A percentile compares a stretch with the other conserved stretches of the same genome.
Conservation (phyloP, 2,329 filamentous ascomycete genomes). For the Nectriaceae sp. region DNA sequence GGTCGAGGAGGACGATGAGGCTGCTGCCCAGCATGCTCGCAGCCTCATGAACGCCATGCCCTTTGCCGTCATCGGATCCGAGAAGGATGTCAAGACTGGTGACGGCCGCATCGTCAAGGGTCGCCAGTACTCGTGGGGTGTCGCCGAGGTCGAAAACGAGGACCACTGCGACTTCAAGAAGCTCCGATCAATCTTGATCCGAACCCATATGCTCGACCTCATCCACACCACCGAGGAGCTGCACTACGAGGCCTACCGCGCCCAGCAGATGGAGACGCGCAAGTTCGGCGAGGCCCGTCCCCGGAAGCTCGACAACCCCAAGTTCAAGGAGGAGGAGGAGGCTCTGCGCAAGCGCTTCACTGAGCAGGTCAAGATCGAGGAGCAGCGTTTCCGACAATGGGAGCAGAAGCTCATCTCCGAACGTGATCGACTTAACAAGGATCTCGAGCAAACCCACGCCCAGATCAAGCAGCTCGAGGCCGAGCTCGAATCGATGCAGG, state of each 20-base stretch:
- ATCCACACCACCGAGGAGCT: conserved; percentile 99
- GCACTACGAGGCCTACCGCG: conserved; percentile 99
- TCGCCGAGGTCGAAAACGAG: conserved; percentile 99
- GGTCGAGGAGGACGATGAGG: conserved; percentile 96
- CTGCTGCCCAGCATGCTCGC: conserved; percentile 90
- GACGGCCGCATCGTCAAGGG: conserved; percentile 98
- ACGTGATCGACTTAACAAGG: conserved; percentile 99
- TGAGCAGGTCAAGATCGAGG: conserved; percentile 99
- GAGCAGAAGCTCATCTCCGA: conserved; percentile 99
- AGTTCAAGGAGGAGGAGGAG: conserved; percentile 99
- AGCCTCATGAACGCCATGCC: conserved; percentile 96
- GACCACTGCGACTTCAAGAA: conserved; percentile 99
- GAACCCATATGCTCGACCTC: conserved; percentile 98
- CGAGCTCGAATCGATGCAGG: conserved; percentile 93
- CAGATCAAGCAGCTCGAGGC: conserved; percentile 88
- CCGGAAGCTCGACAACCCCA: conserved; percentile 98
- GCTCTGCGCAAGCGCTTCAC: conserved; percentile 98
- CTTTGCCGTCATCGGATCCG: conserved; percentile 97
- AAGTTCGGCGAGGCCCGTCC: conserved; percentile 98
- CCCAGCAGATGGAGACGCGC: conserved; percentile 99
- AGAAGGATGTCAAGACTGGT: conserved; percentile 97
- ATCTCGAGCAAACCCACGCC: conserved; percentile 96
- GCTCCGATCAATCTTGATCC: conserved; percentile 96
- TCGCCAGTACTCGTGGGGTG: conserved; percentile 98
- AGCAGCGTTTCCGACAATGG: conserved; percentile 98